Conservation (phyloP, 177 flowering plant genomes). For the Tripterygium wilfordii region DNA sequence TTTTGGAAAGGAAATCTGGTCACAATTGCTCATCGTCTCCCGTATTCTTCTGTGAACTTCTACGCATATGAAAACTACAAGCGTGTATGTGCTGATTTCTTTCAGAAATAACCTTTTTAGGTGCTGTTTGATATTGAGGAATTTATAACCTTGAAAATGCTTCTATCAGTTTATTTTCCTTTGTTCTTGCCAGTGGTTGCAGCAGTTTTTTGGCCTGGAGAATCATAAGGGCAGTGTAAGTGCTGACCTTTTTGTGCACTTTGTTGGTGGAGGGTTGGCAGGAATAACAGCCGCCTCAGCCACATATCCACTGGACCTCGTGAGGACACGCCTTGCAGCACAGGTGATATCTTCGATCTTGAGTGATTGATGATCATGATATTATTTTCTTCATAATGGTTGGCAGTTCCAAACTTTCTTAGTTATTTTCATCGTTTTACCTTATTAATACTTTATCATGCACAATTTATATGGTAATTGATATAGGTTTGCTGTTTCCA, state of each 20-base stretch:
- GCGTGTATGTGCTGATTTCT: conserved; percentile 43
- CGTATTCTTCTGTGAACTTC: conserved; percentile 85
- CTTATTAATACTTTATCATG: no score
- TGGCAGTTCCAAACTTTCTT: no score
- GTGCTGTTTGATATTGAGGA: neutral
- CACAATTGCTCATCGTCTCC: conserved; percentile 95
- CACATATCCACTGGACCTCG: conserved; percentile 91
- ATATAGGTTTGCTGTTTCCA: no score
- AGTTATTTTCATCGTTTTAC: no score
- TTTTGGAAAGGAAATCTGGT: conserved; percentile 98
- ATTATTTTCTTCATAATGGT: no score
- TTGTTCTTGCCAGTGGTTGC: conserved; percentile 50
- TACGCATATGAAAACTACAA: conserved; percentile 87
- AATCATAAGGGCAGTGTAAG: conserved; percentile 32
- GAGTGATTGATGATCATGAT: no score
- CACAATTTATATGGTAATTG: no score
- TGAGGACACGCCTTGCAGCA: conserved; percentile 93
- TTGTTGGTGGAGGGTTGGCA: conserved; percentile 85
- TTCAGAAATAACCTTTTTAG: no score
- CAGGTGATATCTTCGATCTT: conserved; percentile 50
- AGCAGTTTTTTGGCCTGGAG: conserved; percentile 44
- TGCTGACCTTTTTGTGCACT: conserved; percentile 53
- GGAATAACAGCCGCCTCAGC: conserved; percentile 91
- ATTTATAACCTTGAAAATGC: neutral
- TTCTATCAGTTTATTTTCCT: neutral